These are phyloP conservation scores for Dentiscutata heterogama DNA, from an alignment of 371 early-diverging fungal species.

Conservation along the genomic window DNA sequence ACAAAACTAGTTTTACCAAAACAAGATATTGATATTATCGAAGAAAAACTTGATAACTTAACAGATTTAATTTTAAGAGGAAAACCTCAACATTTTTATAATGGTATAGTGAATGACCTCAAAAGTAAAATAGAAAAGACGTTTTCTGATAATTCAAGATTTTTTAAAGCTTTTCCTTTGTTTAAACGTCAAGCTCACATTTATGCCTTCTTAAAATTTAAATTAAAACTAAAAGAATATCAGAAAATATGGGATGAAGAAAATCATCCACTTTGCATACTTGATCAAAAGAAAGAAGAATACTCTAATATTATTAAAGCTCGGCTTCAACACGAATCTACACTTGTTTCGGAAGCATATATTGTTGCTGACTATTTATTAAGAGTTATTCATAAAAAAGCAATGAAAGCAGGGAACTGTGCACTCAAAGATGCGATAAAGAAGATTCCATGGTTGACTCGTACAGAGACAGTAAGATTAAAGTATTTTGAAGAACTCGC, in stretches of 20 bases:
- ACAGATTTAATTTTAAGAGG: not conserved
- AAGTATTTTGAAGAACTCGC: constrained; percentile 37
- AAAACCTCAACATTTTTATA: constrained; percentile 7
- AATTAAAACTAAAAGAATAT: not conserved
- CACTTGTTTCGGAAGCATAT: constrained; percentile 38
- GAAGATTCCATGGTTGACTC: constrained; percentile 12
- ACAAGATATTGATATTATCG: not conserved
- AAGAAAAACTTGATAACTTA: not conserved
- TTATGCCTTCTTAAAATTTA: constrained; percentile 34
- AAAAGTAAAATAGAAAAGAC: not conserved
- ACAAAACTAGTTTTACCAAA: not conserved
- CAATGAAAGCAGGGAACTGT: constrained; percentile 19
- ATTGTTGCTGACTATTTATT: constrained; percentile 28
- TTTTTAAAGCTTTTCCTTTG: not conserved
- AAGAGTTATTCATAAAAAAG: constrained; percentile 32
- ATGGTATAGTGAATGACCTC: constrained; percentile 15
- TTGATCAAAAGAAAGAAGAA: constrained; percentile 37
- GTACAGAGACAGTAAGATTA: constrained; percentile 9
- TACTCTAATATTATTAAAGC: constrained; percentile 6
- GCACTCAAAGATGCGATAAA: not conserved
- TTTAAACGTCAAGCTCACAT: constrained; percentile 26
- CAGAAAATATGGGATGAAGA: constrained; percentile 41
- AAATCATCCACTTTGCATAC: constrained; percentile 25
- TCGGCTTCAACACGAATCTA: constrained; percentile 24
- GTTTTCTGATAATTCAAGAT: not conserved